phyloP scores from a whole-genome alignment of 805 yeast species.

The Saturnispora hagleri region DNA sequence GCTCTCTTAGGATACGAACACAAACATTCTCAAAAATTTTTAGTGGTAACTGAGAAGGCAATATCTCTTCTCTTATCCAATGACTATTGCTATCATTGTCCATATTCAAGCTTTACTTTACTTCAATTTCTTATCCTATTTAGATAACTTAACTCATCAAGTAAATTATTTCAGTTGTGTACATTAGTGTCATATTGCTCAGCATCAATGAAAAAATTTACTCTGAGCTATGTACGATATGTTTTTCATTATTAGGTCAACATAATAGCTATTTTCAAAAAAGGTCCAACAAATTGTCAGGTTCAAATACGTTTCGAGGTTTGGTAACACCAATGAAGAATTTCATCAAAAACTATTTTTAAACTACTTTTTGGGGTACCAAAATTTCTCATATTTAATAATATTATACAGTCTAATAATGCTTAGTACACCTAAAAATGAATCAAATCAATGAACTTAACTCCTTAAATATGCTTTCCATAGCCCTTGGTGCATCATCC shows the following conservation, averaged over 20 bases:
- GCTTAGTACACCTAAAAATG: background rate
- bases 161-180: background rate
- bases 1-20: constrained; percentile 11
- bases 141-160: background rate
- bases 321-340: too few species aligned
- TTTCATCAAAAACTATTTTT: too few species aligned
- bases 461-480: constrained; percentile 13
- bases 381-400: background rate
- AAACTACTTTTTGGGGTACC: too few species aligned
- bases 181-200: background rate
- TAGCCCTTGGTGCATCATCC: constrained; percentile 31
- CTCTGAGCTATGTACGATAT: too few species aligned
- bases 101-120: background rate
- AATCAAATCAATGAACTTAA: background rate
- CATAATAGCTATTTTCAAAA: too few species aligned
- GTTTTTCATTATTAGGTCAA: too few species aligned
- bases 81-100: background rate
- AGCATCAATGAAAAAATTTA: background rate
- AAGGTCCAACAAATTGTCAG: too few species aligned
- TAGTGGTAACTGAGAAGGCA: constrained; percentile 17
- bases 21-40: constrained; percentile 18
- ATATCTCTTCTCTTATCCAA: constrained; percentile 19
- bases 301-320: too few species aligned
- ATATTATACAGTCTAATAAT: background rate
- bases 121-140: background rate